phyloP scores from a whole-genome alignment of 768 basidiomycete genomes.

The Gymnopilus dilepis region DNA sequence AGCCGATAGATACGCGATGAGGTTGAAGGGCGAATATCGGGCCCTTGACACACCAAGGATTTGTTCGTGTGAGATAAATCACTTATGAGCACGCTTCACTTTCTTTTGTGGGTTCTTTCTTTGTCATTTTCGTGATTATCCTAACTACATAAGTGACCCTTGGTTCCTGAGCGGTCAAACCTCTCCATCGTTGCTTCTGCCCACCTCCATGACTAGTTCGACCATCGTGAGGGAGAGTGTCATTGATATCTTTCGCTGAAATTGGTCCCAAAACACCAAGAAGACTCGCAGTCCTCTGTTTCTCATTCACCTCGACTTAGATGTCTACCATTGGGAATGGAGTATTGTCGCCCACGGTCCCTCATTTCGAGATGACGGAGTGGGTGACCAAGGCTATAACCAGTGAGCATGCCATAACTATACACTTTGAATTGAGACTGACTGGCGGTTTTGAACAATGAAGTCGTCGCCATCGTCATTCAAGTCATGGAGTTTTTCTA shows the following conservation, averaged over 20 bases:
- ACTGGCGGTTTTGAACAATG: neutral
- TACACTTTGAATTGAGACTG: neutral
- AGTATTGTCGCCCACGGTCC: neutral
- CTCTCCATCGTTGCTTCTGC: neutral
- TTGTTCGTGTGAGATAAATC: neutral
- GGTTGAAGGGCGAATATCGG: neutral
- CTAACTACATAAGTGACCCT: neutral
- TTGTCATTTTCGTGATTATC: neutral
- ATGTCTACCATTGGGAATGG: neutral
- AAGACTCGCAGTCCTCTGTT: neutral
- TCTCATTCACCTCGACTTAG: neutral
- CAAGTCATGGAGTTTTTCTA: conserved; percentile 16
- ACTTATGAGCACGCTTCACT: neutral
- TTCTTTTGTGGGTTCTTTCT: neutral
- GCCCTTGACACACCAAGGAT: neutral
- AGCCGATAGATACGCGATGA: neutral
- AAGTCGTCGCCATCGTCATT: conserved; percentile 17
- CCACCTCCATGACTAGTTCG: neutral
- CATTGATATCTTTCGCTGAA: neutral
- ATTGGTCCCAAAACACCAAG: neutral
- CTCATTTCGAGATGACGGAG: neutral
- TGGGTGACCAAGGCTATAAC: neutral
- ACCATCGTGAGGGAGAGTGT: neutral
- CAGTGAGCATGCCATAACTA: neutral
- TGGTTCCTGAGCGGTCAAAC: neutral